Percentiles rank a stretch among this genome's conserved stretches.
Evolutionary conservation across 495 filamentous ascomycete species (phyloP).

Genomic region (Penicillium parvum): DNA sequence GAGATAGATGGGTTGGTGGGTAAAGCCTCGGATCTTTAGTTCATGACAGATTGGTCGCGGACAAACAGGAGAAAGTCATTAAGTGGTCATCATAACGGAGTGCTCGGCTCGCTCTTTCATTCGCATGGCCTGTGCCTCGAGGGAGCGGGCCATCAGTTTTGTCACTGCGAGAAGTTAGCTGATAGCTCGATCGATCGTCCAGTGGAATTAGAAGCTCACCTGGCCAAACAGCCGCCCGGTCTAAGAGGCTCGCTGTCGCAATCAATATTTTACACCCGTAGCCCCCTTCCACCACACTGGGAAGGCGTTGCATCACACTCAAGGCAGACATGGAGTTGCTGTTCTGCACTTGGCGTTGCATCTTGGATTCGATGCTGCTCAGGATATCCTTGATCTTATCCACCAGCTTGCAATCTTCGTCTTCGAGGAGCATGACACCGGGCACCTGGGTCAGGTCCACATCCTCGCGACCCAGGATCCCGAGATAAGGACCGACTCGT

Average conservation of each 20-base stretch:
- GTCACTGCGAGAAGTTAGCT: slow-evolving; percentile 61
- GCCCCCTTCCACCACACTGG: slow-evolving; percentile 60
- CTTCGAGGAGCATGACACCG: slow-evolving; percentile 83
- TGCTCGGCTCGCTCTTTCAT: slow-evolving; percentile 69
- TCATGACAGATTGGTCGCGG: slow-evolving; percentile 13
- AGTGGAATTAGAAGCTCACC: too few relatives aligned
- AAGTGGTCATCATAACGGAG: slow-evolving; percentile 49
- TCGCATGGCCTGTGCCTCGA: slow-evolving; percentile 79
- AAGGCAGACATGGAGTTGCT: slow-evolving; percentile 47
- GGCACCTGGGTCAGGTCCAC: slow-evolving; percentile 73
- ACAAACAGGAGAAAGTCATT: slow-evolving; percentile 17
- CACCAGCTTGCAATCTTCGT: slow-evolving; percentile 85
- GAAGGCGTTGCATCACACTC: slow-evolving; percentile 48
- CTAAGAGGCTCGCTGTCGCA: slow-evolving; percentile 84
- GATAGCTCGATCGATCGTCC: too few relatives aligned
- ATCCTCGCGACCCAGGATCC: slow-evolving; percentile 77
- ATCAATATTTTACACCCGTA: slow-evolving; percentile 83
- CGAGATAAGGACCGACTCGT: slow-evolving; percentile 82
- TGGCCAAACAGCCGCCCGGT: slow-evolving; percentile 91
- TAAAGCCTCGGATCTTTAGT: background rate
- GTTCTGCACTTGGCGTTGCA: slow-evolving; percentile 53
- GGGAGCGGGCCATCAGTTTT: slow-evolving; percentile 78
- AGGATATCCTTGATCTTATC: slow-evolving; percentile 81
- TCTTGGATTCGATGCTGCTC: slow-evolving; percentile 72
- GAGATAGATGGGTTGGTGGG: background rate